Base-by-base conservation (phyloP, 164 flowering plant genomes). In the Macadamia integrifolia region DNA sequence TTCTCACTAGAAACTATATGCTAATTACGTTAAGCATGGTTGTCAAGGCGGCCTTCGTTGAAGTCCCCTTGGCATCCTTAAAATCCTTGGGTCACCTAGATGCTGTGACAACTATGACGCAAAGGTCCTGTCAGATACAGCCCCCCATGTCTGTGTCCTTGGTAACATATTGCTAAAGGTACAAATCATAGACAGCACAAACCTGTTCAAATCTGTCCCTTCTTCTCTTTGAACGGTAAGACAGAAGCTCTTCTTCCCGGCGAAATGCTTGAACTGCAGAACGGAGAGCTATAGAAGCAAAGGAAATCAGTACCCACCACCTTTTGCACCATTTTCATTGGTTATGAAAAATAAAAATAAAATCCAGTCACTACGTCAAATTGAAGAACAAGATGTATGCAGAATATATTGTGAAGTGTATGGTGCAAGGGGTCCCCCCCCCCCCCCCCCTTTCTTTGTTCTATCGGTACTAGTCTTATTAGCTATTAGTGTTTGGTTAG, bases 191-290 rank as follows among this genome's bases (percentile, higher is more conserved):
- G 30, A 70, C 57, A 75, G 50, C 29, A 71, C 73, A 76, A 65
- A 93, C 98, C 96, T 82, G 94, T 57, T 89, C 97, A 82, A 82
- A 81, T 73, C 83, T 83, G 59, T 93, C 98, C 80, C 86, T 91
- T 76, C 86, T 86, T 73, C 87, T 87, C 77, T 93, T 91, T 11
- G 83, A 66, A 40, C 80, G 85, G 58, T 79, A 73, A 69, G 76
- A 74, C 53, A 78, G 90, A 42, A 78, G 71, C 65, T 90, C 95
- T 76, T 88, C 96, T 79, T 89, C 96, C 50, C 88, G 80, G 35
- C 83, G 86, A 67, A 86, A 93, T 67, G 97, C 97, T 74, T 82
- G 88, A 43, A 93, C 88, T 32, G 97, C 97, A 77, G 85, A 70
- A 72, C 88, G 87, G 64, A 93, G 92, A 74, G 93, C 98, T 93